phyloP scores from a whole-genome alignment of 495 filamentous ascomycete species.

The Darksidea phi region DNA sequence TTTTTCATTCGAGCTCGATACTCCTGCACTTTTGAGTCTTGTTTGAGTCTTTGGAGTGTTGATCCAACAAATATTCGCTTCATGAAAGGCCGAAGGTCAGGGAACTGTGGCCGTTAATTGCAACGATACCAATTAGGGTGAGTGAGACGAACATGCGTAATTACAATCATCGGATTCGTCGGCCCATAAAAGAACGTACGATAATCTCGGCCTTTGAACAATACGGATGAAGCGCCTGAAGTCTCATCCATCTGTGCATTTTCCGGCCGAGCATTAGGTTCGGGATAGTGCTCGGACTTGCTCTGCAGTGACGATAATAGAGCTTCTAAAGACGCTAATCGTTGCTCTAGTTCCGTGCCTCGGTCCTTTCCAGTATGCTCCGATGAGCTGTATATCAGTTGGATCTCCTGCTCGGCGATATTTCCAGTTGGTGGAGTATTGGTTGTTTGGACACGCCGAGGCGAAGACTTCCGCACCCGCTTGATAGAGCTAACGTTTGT shows the following conservation, averaged over 20 bases:
- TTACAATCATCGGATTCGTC: conserved; percentile 18
- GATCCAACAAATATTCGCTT: conserved; percentile 20
- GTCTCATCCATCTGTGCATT: neutral
- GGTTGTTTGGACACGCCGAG: too few relatives aligned
- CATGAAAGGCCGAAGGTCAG: conserved; percentile 22
- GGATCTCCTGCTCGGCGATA: too few relatives aligned
- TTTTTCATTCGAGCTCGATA: neutral
- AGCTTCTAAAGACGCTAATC: too few relatives aligned
- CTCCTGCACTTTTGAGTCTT: conserved; percentile 19
- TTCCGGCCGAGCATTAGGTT: neutral
- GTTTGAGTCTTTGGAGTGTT: conserved; percentile 9
- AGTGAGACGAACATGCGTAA: conserved; percentile 9
- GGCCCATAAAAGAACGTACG: conserved; percentile 23
- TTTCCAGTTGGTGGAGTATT: neutral
- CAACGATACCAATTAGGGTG: neutral
- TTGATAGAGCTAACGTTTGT: neutral
- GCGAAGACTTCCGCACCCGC: neutral
- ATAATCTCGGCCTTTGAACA: conserved; percentile 29
- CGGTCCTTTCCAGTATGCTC: too few relatives aligned
- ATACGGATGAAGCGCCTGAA: neutral
- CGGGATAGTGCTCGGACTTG: neutral
- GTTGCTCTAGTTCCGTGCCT: too few relatives aligned
- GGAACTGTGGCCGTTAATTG: conserved; percentile 21
- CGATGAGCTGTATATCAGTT: too few relatives aligned
- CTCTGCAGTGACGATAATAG: too few relatives aligned